Evolutionary conservation across 805 yeast species (phyloP).

Genomic region (Yamadazyma philogaea): DNA sequence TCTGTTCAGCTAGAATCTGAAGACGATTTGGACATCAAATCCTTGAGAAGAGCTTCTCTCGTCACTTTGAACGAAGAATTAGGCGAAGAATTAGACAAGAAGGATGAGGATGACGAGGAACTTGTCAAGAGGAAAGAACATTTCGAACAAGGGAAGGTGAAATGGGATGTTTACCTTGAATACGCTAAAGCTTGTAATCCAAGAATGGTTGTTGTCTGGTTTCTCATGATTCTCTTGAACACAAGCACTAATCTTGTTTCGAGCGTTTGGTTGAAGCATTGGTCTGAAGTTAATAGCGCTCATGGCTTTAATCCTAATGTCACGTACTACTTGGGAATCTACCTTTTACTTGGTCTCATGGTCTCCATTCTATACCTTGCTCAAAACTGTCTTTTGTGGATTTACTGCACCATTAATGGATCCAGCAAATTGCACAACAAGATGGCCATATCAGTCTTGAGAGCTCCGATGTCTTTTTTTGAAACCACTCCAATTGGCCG

Average conservation of each 20-base stretch:
- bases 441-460: conserved; percentile 69
- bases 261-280: conserved; percentile 91
- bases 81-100: conserved; percentile 32
- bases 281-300: conserved; percentile 87
- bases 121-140: conserved; percentile 61
- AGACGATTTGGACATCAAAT: conserved; percentile 26
- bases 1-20: conserved; percentile 33
- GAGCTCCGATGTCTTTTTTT: conserved; percentile 94
- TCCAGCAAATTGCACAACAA: conserved; percentile 70
- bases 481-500: conserved; percentile 96
- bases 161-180: conserved; percentile 76
- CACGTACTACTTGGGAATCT: conserved; percentile 68
- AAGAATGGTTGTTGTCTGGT: conserved; percentile 54
- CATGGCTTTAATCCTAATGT: conserved; percentile 70
- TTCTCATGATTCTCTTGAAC: conserved; percentile 53
- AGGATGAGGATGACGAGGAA: conserved; percentile 36
- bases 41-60: conserved; percentile 64
- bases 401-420: conserved; percentile 78
- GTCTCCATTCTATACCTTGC: conserved; percentile 58
- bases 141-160: conserved; percentile 90
- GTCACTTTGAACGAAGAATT: conserved; percentile 40
- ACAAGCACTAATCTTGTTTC: conserved; percentile 63
- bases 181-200: conserved; percentile 89
- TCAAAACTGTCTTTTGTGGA: conserved; percentile 72
- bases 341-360: conserved; percentile 69